Evolutionary conservation across 1,284 basidiomycete genomes (phyloP).

Genomic region (Malassezia pachydermatis): DNA sequence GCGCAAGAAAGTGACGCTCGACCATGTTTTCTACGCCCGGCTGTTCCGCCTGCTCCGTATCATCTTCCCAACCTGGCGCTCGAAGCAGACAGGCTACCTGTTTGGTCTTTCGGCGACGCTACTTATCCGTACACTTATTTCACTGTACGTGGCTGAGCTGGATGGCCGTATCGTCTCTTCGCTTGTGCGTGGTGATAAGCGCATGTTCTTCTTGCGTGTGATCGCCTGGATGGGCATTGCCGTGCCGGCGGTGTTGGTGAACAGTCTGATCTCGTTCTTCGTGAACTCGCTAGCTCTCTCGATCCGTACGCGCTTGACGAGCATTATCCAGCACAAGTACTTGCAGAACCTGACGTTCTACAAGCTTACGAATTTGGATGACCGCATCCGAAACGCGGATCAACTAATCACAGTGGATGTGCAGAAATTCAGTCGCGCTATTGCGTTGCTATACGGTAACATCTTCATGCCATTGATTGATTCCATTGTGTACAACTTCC

Average conservation of each 20-base stretch:
- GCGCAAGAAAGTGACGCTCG: constrained; percentile 56
- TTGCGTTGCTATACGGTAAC: constrained; percentile 73
- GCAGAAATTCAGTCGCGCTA: constrained; percentile 76
- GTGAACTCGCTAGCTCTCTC: constrained; percentile 87
- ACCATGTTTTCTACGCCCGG: constrained; percentile 76
- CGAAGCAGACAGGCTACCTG: constrained; percentile 75
- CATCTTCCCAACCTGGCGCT: constrained; percentile 73
- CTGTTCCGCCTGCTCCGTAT: constrained; percentile 70
- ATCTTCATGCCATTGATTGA: constrained; percentile 72
- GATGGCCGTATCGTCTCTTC: constrained; percentile 87
- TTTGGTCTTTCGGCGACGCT: constrained; percentile 78
- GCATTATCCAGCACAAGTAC: constrained; percentile 71
- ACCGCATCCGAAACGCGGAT: constrained; percentile 91
- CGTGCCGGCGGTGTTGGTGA: constrained; percentile 74
- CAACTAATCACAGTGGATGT: constrained; percentile 97
- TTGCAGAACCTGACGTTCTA: constrained; percentile 74
- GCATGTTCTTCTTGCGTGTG: constrained; percentile 73
- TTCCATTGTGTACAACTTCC: constrained; percentile 87
- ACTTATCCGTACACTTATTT: constrained; percentile 76
- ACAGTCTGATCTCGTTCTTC: constrained; percentile 80
- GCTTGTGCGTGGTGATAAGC: constrained; percentile 74
- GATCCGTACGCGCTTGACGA: constrained; percentile 77
- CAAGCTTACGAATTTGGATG: constrained; percentile 65
- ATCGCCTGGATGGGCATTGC: constrained; percentile 81
- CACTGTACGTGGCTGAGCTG: constrained; percentile 85